Base-by-base conservation (phyloP, 768 basidiomycete species). In the Rickenella mellea region DNA sequence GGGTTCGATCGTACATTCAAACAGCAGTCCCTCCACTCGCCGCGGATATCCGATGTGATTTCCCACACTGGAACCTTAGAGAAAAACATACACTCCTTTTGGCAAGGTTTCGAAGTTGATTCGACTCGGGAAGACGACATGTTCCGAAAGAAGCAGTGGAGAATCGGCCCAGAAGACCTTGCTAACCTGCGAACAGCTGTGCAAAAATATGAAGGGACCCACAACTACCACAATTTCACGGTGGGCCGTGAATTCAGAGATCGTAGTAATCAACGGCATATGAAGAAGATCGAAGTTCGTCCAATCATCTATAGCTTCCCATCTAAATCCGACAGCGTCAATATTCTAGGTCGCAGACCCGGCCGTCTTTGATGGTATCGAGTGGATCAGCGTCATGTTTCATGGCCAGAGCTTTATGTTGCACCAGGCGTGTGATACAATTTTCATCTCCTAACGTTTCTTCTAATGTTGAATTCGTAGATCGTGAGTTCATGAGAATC, bases 331-430 rank as follows among this genome's bases (percentile, higher is more conserved):
- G 6, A 36, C 33, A 19, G 24, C 3, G 9, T 19, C 19, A n/a
- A 12, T 14, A 1, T 14, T 36, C 8, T 45, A 91, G 88, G 66
- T 93, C 32, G 66, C 73, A 5, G 87, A 94, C 39, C 93, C 94
- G n/a, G 77, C 73, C 3, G 84, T 94, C 2, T 83, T 90, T 47
- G 90, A 87, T 17, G 81, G 80, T 28, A 93, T 86, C 2, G 94
- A 99, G 55, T 98, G 94, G 93, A 77, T 98, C 32, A 85, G 84
- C 33, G 80, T 98, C 15, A 68, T 85, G 46, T 84, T 96, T 58
- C 91, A 98, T 56, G 96, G 94, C 0, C 96, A 99, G 61, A 92
- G 89, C 52, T 99, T 99, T 61, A 98, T 99, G 96, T 64, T 99
- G 41, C 94, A 99, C 60, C 96, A 99, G 70, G 92, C 92, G 53